Evolutionary conservation across 2,329 filamentous ascomycete species (phyloP).

Genomic region (Coniochaeta sp.): DNA sequence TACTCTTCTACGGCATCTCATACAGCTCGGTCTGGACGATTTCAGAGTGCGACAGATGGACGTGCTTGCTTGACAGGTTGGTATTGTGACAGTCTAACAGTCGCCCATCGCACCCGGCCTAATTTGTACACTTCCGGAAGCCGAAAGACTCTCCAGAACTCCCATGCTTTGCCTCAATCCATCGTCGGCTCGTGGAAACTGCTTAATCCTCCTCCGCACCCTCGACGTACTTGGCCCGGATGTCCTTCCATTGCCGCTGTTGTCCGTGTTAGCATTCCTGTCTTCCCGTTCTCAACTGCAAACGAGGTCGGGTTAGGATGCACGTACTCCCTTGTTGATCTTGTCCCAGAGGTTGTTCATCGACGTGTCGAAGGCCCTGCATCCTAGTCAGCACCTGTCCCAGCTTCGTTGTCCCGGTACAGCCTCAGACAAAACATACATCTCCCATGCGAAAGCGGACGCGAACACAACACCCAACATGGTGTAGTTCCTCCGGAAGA

Average conservation of each 20-base stretch:
- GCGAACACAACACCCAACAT: conserved; percentile 85
- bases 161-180: background rate
- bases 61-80: background rate
- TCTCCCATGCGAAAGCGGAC: conserved; percentile 82
- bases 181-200: background rate
- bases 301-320: background rate
- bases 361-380: conserved; percentile 71
- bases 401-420: background rate
- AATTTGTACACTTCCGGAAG: background rate
- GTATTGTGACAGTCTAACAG: conserved; percentile 2
- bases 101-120: background rate
- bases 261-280: background rate
- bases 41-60: background rate
- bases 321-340: conserved; percentile 83
- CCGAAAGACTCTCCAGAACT: background rate
- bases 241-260: conserved; percentile 99
- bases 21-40: background rate
- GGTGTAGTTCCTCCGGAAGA: conserved; percentile 81
- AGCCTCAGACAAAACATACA: conserved; percentile 56
- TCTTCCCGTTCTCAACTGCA: conserved; percentile 1
- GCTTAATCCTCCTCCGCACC: conserved; percentile 54
- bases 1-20: background rate
- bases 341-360: conserved; percentile 87
- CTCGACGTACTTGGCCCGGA: conserved; percentile 81
- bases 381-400: conserved; percentile 11